These are phyloP conservation scores for Amoebophrya sp. DNA, from an alignment of 169 alveolate species.

Conservation along the genomic window DNA sequence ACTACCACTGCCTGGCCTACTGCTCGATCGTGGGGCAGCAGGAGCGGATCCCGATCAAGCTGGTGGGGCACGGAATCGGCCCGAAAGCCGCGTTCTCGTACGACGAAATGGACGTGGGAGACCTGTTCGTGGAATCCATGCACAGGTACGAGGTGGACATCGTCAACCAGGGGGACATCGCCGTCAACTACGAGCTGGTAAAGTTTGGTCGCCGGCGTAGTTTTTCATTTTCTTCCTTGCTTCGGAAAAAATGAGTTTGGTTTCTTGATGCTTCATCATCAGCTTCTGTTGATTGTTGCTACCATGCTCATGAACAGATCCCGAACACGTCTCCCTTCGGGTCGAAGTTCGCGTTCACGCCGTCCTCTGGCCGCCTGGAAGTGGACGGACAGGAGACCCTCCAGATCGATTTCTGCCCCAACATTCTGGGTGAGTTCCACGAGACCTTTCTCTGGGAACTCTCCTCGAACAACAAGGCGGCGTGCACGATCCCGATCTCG, in stretches of 20 bases:
- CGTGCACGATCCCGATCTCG: conserved; percentile 54
- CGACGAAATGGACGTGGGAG: conserved; percentile 75
- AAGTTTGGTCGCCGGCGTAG: too few species aligned
- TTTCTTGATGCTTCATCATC: too few species aligned
- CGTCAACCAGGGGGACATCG: conserved; percentile 39
- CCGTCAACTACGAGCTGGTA: conserved; percentile 14
- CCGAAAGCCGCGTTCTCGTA: conserved; percentile 70
- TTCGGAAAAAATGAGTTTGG: too few species aligned
- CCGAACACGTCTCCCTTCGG: conserved; percentile 59
- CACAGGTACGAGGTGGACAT: conserved; percentile 54
- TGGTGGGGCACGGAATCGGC: conserved; percentile 79
- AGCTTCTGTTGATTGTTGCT: background rate
- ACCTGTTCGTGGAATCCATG: conserved; percentile 64
- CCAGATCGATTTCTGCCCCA: conserved; percentile 53
- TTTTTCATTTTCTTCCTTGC: too few species aligned
- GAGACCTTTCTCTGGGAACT: conserved; percentile 71
- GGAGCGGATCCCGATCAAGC: conserved; percentile 71
- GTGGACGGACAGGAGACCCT: conserved; percentile 63
- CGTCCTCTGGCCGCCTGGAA: conserved; percentile 58
- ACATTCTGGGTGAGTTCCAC: conserved; percentile 77
- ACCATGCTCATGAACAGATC: background rate
- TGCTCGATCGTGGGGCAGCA: conserved; percentile 53
- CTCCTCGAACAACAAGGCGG: background rate
- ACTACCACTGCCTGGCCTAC: conserved; percentile 70
- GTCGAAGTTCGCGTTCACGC: conserved; percentile 56